These are phyloP conservation scores for Wallacemonas rigidus DNA, from an alignment of 208 protist genomes.

Conservation along the genomic window DNA sequence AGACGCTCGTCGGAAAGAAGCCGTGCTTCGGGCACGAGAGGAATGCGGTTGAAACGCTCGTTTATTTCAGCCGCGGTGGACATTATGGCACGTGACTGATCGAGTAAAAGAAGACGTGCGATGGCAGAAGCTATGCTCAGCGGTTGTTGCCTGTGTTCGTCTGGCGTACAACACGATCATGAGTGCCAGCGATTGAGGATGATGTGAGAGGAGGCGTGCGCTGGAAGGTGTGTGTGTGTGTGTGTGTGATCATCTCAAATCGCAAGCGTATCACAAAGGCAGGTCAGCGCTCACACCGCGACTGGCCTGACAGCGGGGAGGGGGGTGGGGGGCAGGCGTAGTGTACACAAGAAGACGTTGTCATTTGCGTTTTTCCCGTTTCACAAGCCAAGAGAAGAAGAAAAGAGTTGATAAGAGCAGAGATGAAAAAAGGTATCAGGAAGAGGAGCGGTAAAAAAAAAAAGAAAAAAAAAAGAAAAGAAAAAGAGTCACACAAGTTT, in stretches of 20 bases:
- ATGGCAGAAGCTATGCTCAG: neutral
- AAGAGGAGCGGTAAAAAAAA: neutral
- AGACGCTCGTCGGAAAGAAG: neutral
- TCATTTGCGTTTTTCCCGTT: no score
- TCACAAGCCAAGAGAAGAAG: neutral
- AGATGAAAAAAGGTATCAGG: neutral
- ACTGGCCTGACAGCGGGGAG: no score
- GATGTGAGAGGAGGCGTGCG: no score
- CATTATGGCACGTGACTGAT: neutral
- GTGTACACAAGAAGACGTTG: no score
- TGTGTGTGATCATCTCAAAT: no score
- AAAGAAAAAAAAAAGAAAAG: slow-evolving; percentile 2
- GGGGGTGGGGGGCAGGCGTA: no score
- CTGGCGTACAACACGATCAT: no score
- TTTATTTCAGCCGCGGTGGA: neutral
- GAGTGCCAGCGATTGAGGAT: no score
- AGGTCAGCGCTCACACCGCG: no score
- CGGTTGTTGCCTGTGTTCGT: no score
- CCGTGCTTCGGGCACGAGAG: neutral
- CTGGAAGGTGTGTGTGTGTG: no score
- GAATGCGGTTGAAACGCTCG: neutral
- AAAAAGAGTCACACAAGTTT: neutral
- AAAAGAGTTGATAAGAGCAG: neutral
- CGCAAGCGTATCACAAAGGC: no score
- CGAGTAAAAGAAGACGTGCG: neutral